phyloP scores from a whole-genome alignment of 306 rosid genomes.

The Trifolium fragiferum region DNA sequence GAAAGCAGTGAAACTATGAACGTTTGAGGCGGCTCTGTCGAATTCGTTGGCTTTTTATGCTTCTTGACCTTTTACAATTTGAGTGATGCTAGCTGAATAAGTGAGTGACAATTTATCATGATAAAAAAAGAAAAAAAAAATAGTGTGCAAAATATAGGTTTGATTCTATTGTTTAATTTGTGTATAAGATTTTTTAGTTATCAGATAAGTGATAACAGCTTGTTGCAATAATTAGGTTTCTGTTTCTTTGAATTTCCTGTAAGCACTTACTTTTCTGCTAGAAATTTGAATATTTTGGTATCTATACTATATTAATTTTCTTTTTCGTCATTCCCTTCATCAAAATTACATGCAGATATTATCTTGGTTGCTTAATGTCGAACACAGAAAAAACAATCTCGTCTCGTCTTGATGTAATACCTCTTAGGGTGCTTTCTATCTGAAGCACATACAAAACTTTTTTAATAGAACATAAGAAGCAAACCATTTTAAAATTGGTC shows the following conservation, averaged over 20 bases:
- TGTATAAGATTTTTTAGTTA: constrained; percentile 47
- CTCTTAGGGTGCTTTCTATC: neutral
- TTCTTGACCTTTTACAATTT: constrained; percentile 26
- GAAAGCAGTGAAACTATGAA: constrained; percentile 32
- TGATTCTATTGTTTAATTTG: constrained; percentile 49
- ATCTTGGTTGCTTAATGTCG: neutral
- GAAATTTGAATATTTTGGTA: neutral
- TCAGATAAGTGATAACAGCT: constrained; percentile 53
- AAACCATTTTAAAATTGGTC: neutral
- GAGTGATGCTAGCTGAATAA: constrained; percentile 48
- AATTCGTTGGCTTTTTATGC: neutral
- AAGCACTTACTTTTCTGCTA: neutral
- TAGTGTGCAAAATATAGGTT: constrained; percentile 35
- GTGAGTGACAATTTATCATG: constrained; percentile 32
- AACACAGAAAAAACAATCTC: neutral
- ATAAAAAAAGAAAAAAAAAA: constrained; percentile 25
- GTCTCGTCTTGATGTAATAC: no score
- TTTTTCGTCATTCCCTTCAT: constrained; percentile 1
- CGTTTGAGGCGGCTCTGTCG: neutral
- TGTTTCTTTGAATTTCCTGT: constrained; percentile 13
- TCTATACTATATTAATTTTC: neutral
- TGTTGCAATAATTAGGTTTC: constrained; percentile 41
- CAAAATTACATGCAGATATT: constrained; percentile 13
- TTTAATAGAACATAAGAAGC: neutral
- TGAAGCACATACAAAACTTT: neutral